These are phyloP conservation scores for Carex parvula DNA, from an alignment of 176 grass and related monocot genomes.

Conservation along the genomic window DNA sequence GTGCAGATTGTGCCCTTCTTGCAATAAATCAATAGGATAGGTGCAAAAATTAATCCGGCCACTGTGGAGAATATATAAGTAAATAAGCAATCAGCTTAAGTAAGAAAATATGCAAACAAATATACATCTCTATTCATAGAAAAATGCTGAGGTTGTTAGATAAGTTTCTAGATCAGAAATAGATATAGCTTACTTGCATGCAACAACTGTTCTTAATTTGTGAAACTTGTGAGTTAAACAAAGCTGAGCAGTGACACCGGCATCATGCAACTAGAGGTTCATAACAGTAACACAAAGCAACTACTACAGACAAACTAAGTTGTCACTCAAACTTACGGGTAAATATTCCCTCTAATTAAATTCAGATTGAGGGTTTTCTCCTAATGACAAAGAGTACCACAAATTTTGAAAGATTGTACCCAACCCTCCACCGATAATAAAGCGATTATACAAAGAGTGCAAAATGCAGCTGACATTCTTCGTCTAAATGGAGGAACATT, in stretches of 20 bases:
- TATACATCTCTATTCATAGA: neutral
- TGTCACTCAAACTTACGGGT: neutral
- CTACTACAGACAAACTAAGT: neutral
- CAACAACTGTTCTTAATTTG: neutral
- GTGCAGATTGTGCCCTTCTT: slow-evolving; percentile 26
- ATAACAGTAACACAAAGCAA: neutral
- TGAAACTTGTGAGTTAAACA: neutral
- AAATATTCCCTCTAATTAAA: neutral
- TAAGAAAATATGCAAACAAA: slow-evolving; percentile 8
- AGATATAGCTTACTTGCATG: neutral
- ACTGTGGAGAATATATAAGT: slow-evolving; percentile 11
- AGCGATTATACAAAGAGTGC: neutral
- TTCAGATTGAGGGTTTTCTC: neutral
- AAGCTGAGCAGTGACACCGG: neutral
- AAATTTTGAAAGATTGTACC: neutral
- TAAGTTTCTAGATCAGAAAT: neutral
- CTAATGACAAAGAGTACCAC: neutral
- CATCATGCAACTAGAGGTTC: neutral
- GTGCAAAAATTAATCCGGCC: slow-evolving; percentile 9
- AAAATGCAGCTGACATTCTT: neutral
- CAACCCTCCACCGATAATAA: neutral
- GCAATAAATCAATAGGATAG: slow-evolving; percentile 26
- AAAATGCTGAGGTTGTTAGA: neutral
- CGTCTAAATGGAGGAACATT: neutral
- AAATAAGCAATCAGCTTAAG: slow-evolving; percentile 18